Evolutionary conservation across 2,329 filamentous ascomycete genomes (phyloP).

Genomic region (Tothia fuscella): DNA sequence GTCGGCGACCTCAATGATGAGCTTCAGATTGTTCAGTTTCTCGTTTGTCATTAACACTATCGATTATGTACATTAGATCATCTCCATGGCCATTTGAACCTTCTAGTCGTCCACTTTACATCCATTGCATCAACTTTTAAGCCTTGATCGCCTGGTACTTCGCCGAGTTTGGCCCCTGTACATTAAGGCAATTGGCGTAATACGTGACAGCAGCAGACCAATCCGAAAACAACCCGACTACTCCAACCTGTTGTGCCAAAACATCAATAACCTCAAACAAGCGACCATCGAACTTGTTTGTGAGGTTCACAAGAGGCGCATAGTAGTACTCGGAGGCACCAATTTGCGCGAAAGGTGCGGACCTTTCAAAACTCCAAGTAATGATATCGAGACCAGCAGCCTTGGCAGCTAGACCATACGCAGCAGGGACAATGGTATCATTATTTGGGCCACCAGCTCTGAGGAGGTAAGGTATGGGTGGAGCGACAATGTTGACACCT

Average conservation of each 20-base stretch:
- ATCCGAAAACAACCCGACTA: constrained; percentile 53
- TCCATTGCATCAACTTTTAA: too few species aligned
- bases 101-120: too few species aligned
- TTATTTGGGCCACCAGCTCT: constrained; percentile 33
- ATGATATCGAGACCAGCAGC: constrained; percentile 52
- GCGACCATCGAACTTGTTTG: constrained; percentile 52
- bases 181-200: constrained; percentile 57
- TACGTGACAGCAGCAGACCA: constrained; percentile 59
- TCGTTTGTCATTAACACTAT: too few species aligned
- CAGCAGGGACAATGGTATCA: constrained; percentile 46
- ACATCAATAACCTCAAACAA: constrained; percentile 56
- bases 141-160: too few species aligned
- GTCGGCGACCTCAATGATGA: too few species aligned
- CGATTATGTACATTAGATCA: too few species aligned
- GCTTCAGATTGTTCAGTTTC: too few species aligned
- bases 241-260: constrained; percentile 47
- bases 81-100: too few species aligned
- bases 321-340: constrained; percentile 27
- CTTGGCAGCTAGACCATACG: constrained; percentile 50
- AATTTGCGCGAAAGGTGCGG: constrained; percentile 44
- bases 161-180: constrained; percentile 15
- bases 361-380: constrained; percentile 58
- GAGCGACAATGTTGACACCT: constrained; percentile 52
- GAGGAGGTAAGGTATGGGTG: constrained; percentile 51
- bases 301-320: constrained; percentile 33